Conservation (phyloP, 139 green algal species). For the Chlorella sorokiniana region DNA sequence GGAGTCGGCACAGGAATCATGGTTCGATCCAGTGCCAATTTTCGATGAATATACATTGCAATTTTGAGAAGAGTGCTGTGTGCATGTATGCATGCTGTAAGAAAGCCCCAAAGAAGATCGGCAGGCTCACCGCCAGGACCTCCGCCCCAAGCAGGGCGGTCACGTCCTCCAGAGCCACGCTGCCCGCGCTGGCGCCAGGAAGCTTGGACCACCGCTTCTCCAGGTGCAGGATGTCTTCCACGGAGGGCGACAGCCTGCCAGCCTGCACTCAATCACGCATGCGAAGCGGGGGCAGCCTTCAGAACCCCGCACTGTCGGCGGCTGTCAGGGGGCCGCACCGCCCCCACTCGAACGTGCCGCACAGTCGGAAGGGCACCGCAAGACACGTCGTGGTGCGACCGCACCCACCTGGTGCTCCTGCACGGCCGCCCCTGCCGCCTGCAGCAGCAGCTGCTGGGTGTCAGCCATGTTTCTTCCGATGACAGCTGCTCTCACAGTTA, state of each 20-base stretch:
- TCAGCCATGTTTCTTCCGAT: not conserved
- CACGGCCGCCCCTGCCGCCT: constrained; percentile 1
- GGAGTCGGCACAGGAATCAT: not conserved
- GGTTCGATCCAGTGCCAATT: no score
- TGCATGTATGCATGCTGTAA: not conserved
- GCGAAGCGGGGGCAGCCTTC: not conserved
- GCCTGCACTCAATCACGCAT: not conserved
- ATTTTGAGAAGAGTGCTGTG: not conserved
- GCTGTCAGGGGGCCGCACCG: not conserved
- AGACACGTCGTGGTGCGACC: no score
- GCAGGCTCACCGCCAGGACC: constrained; percentile 19
- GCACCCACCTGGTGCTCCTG: constrained; percentile 11
- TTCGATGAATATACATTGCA: not conserved
- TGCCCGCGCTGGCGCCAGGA: not conserved
- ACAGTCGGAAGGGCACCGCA: no score
- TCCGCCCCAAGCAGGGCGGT: constrained; percentile 7
- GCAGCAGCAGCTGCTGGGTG: constrained; percentile 1
- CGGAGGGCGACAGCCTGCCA: not conserved
- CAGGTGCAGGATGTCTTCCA: constrained; percentile 22
- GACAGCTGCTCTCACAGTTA: not conserved
- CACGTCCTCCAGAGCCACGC: constrained; percentile 1
- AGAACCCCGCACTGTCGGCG: not conserved
- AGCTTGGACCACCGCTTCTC: constrained; percentile 29
- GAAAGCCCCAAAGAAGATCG: not conserved
- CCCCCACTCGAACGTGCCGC: not conserved